Evolutionary conservation across 2,329 filamentous ascomycete genomes (phyloP).

Genomic region (Cercospora canescens): DNA sequence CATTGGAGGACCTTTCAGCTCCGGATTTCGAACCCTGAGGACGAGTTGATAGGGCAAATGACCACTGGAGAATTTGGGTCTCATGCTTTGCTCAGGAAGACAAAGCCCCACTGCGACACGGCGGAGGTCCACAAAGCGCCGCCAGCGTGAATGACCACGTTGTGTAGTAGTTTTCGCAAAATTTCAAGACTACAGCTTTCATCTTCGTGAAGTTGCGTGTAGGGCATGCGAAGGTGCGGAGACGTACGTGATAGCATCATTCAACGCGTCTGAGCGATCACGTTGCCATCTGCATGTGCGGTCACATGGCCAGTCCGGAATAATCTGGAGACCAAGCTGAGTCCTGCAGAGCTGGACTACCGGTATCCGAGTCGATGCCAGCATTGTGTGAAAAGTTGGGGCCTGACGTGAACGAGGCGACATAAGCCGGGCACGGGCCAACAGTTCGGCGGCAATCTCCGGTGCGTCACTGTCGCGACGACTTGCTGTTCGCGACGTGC

Average conservation of each 20-base stretch:
- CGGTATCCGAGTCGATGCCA: not conserved
- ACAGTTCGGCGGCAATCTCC: not conserved
- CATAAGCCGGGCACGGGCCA: not conserved
- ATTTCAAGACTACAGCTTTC: no score
- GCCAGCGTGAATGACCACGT: no score
- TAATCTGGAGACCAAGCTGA: not conserved
- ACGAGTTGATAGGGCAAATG: no score
- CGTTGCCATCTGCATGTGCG: no score
- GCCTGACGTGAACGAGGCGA: not conserved
- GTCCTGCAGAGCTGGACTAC: not conserved
- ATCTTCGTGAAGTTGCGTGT: no score
- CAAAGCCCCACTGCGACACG: not conserved
- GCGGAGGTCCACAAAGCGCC: no score
- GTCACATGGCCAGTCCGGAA: not conserved
- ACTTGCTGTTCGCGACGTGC: not conserved
- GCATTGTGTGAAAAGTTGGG: no score
- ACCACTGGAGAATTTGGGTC: not conserved
- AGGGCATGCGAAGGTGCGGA: not conserved
- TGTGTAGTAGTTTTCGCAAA: no score
- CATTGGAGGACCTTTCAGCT: no score
- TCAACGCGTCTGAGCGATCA: not conserved
- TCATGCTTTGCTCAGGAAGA: not conserved
- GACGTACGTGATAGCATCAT: not conserved
- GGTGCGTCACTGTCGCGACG: constrained; percentile 5
- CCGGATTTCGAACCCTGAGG: no score